Percentiles rank a stretch among this genome's conserved stretches.
Conservation (phyloP, 495 filamentous ascomycete genomes). For the Achaetomiella virescens region DNA sequence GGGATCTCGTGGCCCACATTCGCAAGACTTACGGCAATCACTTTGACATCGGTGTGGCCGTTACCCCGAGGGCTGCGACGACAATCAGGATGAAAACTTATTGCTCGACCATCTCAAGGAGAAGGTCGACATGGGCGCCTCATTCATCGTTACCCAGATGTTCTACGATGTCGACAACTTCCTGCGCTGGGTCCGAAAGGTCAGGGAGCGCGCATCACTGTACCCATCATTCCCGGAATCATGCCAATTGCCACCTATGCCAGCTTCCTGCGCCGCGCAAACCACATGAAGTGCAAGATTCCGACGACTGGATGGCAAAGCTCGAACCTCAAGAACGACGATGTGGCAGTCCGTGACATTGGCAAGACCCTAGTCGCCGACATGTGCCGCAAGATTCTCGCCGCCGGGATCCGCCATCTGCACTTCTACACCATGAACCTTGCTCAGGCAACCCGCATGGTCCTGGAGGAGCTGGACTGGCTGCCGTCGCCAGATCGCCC, state of each 20-base stretch:
- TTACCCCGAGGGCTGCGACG: slow-evolving; percentile 94
- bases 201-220: slow-evolving; percentile 71
- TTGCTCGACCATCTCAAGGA: slow-evolving; percentile 93
- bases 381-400: slow-evolving; percentile 79
- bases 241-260: slow-evolving; percentile 98
- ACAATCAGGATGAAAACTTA: slow-evolving; percentile 74
- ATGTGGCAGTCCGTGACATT: slow-evolving; percentile 83
- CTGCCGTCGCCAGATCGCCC: slow-evolving; percentile 69
- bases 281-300: slow-evolving; percentile 78
- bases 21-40: slow-evolving; percentile 83
- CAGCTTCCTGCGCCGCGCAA: slow-evolving; percentile 80
- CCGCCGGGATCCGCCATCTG: slow-evolving; percentile 75
- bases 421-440: slow-evolving; percentile 99
- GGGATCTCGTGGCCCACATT: slow-evolving; percentile 91
- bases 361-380: slow-evolving; percentile 87
- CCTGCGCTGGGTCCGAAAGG: slow-evolving; percentile 79
- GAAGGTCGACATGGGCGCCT: slow-evolving; percentile 91
- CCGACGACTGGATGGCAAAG: slow-evolving; percentile 68
- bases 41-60: slow-evolving; percentile 96
- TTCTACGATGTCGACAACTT: slow-evolving; percentile 98
- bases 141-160: slow-evolving; percentile 98
- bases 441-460: slow-evolving; percentile 86
- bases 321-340: slow-evolving; percentile 97
- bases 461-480: slow-evolving; percentile 81
- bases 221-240: slow-evolving; percentile 94